Evolutionary conservation across 192 early-diverging fungal species (phyloP).

Genomic region (Rhizophagus sp.): DNA sequence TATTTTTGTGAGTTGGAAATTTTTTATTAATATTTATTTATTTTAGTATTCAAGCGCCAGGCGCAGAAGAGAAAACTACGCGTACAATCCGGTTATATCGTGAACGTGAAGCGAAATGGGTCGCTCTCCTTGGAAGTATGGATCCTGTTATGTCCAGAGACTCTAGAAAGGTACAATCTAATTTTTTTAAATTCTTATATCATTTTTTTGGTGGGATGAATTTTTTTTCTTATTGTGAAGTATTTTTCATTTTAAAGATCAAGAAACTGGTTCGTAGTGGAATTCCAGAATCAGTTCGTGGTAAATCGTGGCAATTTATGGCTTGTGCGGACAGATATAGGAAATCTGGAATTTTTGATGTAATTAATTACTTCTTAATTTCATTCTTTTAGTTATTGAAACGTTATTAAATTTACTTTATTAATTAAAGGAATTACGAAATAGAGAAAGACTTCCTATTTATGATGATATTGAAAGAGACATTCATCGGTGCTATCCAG

Average conservation of each 20-base stretch:
- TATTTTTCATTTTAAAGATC: slow-evolving; percentile 45
- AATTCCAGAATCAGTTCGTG: slow-evolving; percentile 70
- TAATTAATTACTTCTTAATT: not conserved
- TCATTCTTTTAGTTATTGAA: too few species aligned
- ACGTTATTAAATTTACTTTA: not conserved
- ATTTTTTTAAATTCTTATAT: too few species aligned
- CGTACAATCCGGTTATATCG: slow-evolving; percentile 41
- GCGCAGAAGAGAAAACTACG: slow-evolving; percentile 6
- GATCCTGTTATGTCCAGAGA: slow-evolving; percentile 34
- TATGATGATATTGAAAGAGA: slow-evolving; percentile 93
- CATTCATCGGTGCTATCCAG: slow-evolving; percentile 85
- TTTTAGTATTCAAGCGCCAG: slow-evolving; percentile 9
- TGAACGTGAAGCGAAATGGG: slow-evolving; percentile 49
- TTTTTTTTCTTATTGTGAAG: not conserved
- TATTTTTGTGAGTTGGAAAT: not conserved
- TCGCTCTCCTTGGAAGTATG: slow-evolving; percentile 39
- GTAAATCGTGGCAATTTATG: slow-evolving; percentile 69
- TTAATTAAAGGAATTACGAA: slow-evolving; percentile 33
- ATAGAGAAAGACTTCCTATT: slow-evolving; percentile 53
- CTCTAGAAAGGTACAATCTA: slow-evolving; percentile 34
- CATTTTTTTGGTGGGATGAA: not conserved
- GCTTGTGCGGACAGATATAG: slow-evolving; percentile 52
- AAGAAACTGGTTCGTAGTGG: slow-evolving; percentile 73
- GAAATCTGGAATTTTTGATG: slow-evolving; percentile 52
- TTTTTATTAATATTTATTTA: not conserved